Evolutionary conservation across 176 grass and related monocot species (phyloP).

Genomic region (Oryza glumipatula): DNA sequence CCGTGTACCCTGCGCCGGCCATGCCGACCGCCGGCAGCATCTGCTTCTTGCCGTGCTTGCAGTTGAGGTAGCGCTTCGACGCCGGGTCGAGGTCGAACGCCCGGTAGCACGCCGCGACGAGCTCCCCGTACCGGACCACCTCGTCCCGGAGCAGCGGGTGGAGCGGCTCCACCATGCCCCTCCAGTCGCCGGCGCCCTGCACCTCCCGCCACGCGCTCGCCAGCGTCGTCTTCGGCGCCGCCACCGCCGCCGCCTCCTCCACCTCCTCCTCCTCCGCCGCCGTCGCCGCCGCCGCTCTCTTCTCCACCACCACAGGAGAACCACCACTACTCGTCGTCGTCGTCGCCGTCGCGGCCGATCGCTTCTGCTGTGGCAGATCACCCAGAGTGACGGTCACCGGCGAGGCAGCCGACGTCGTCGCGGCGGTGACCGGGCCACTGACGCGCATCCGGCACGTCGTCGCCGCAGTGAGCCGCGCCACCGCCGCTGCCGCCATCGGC

Average conservation of each 20-base stretch:
- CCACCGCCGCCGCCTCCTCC: not conserved
- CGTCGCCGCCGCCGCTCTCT: not conserved
- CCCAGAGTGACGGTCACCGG: not conserved
- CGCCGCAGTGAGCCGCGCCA: not conserved
- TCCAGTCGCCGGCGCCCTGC: slow-evolving; percentile 69
- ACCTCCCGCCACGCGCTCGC: slow-evolving; percentile 66
- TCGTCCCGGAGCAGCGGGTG: slow-evolving; percentile 68
- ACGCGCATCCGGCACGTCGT: not conserved
- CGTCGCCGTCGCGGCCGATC: not conserved
- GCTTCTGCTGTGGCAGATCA: not conserved
- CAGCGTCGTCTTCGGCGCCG: too few relatives aligned
- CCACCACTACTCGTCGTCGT: not conserved
- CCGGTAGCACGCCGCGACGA: slow-evolving; percentile 71
- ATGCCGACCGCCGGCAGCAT: slow-evolving; percentile 74
- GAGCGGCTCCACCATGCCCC: slow-evolving; percentile 47
- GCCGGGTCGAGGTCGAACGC: slow-evolving; percentile 70
- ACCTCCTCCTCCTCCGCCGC: not conserved
- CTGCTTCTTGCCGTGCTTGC: slow-evolving; percentile 69
- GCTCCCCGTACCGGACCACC: slow-evolving; percentile 77
- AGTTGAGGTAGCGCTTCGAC: slow-evolving; percentile 74
- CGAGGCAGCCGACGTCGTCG: slow-evolving; percentile 11
- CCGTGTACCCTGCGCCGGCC: slow-evolving; percentile 53
- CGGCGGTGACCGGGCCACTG: not conserved
- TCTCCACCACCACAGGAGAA: slow-evolving; percentile 4
- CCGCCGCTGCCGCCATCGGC: not conserved